These are phyloP conservation scores for Myriosclerotinia curreyana DNA, from an alignment of 2,329 filamentous ascomycete species.

Conservation along the genomic window DNA sequence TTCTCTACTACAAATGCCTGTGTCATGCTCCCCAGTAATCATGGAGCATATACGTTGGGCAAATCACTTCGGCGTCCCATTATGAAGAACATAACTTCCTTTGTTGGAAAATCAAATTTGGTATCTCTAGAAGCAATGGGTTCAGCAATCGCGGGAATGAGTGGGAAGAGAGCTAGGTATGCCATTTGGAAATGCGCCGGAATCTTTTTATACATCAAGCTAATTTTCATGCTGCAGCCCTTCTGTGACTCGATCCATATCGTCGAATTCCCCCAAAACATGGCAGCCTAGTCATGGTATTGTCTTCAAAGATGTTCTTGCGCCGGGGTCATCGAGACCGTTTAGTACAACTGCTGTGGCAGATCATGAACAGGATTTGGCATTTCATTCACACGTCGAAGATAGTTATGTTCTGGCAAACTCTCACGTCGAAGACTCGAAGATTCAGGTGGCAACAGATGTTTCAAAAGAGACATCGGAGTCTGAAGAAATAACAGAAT, in stretches of 20 bases:
- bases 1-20: constrained; percentile 4
- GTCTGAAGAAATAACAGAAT: neutral
- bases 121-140: constrained; percentile 28
- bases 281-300: constrained; percentile 44
- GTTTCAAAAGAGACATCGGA: neutral
- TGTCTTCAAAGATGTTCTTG: constrained; percentile 38
- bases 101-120: constrained; percentile 26
- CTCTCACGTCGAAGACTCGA: neutral
- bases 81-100: constrained; percentile 28
- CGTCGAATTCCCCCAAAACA: constrained; percentile 28
- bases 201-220: neutral
- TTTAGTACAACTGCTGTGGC: constrained; percentile 28
- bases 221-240: constrained; percentile 7
- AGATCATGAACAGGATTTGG: constrained; percentile 26
- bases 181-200: neutral
- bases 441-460: neutral
- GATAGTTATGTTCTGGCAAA: constrained; percentile 30
- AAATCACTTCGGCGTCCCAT: constrained; percentile 33
- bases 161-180: constrained; percentile 29
- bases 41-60: constrained; percentile 40
- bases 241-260: constrained; percentile 16
- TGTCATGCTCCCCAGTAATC: constrained; percentile 39
- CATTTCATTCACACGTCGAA: constrained; percentile 28
- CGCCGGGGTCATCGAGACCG: constrained; percentile 23
- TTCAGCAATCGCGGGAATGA: constrained; percentile 23